Base-by-base conservation (phyloP, 2,329 filamentous ascomycete genomes). In the Pseudophaeomoniella oleicola region DNA sequence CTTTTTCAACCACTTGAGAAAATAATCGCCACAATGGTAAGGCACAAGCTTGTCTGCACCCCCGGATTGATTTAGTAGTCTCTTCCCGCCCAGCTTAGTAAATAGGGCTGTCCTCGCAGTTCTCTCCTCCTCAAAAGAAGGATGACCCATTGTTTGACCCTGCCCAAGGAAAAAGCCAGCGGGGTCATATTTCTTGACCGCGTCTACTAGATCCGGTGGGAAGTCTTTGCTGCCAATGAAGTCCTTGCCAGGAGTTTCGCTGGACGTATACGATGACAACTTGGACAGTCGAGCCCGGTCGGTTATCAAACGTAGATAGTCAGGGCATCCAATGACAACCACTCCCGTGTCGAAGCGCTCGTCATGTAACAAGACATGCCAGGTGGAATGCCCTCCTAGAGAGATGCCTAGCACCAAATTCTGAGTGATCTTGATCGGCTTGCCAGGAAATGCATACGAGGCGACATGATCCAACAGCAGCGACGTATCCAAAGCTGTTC, bases 261-360 rank as follows among this genome's bases (percentile, higher is more conserved):
- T 65, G 2, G 63, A 55, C 0, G 68, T 71, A 58, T 71, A 84
- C 0, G 74, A 71, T 11, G 66, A 44, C 9, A 81, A 62, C 49
- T 78, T 83, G 0, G 79, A 80, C 27, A 78, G 64, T 4, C 72
- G 65, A 1, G 88, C 88, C 9, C 90, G 82, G 48, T 88, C 78
- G 5, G 65, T 67, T 75, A 96, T 81, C 12, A 96, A 63, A 55
- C 81, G 67, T 44, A 78, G 73, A 49, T 83, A 94, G 57, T 98
- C 88, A 1, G 87, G 85, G 56, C 86, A 94, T 1, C 88, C 90
- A 37, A 96, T 82, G 16, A 94, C 70, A 2, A 82, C 68, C 5
- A 93, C 75, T 1, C 73, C 86, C 0, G 81, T 78, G n/a, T 69
- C 78, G 38, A 96, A 71, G 44, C 86, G 71, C 13, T 78, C 73